Base-by-base conservation (phyloP, 139 green algal species). In the Dunaliella primolecta region DNA sequence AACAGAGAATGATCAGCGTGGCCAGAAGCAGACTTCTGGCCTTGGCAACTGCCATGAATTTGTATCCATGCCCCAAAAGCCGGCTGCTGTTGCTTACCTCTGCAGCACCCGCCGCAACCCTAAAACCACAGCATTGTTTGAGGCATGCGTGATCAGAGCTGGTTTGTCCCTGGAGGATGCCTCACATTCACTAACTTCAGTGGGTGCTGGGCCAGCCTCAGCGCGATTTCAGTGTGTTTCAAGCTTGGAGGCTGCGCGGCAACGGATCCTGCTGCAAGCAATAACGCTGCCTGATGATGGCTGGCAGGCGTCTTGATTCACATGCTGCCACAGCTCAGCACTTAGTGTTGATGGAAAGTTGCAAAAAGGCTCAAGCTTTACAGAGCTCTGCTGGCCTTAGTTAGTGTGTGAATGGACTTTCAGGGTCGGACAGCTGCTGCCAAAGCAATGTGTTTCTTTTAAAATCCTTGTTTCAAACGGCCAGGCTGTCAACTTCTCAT, bases 21-120 rank as follows among this genome's bases (percentile, higher is more conserved):
- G 71, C 71, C 11, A 80, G 75, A 11, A 20, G n/a, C 75, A 32
- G 21, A 27, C n/a, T n/a, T n/a, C 7, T 21, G 7, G 15, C 71
- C 20, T 7, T 2, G 27, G 29, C 71, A 77, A 31, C 71, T 15
- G 2, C 25, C 27, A 31, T 21, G 27, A 7, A 2, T 32, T 77
- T 21, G 27, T 77, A 31, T 21, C 25, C 71, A 32, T 32, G 71
- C 2, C 71, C 29, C 71, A 31, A 3, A 11, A 77, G 27, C n/a
- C 11, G 7, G 15, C 71, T 77, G 71, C 71, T 77, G 71, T 35
- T 21, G 11, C 11, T n/a, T 36, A 38, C 30, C 11, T 80, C 29
- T 29, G 29, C 75, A 80, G n/a, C 75, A 80, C 75, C 3, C 75
- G 75, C n/a, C 75, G 75, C 75, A 80, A 80, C 33, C n/a, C 32